Percentiles rank a stretch among this genome's conserved stretches.
phyloP scores from a whole-genome alignment of 495 filamentous ascomycete genomes.

The Neurospora sp. region DNA sequence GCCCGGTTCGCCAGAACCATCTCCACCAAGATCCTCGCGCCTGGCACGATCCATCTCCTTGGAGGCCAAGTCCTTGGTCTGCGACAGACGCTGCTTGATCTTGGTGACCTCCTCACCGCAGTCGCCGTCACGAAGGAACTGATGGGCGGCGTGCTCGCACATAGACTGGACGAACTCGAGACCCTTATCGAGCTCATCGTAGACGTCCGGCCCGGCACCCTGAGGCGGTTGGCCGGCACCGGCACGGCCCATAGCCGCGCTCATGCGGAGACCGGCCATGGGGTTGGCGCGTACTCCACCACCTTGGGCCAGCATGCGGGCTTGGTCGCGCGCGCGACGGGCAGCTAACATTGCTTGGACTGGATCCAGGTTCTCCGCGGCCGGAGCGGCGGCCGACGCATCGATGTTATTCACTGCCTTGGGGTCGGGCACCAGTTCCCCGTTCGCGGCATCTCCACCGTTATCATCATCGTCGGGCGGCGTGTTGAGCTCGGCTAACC shows the following conservation, averaged over 20 bases:
- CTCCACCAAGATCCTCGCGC: constrained; percentile 21
- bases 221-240: not conserved
- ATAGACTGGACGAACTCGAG: constrained; percentile 69
- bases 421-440: constrained; percentile 4
- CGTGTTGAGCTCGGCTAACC: constrained; percentile 41
- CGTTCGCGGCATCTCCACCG: constrained; percentile 1
- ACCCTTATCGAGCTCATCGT: constrained; percentile 63
- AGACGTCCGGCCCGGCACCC: constrained; percentile 35
- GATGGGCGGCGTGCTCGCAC: constrained; percentile 78
- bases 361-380: not conserved
- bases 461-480: constrained; percentile 25
- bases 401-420: not conserved
- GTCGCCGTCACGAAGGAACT: constrained; percentile 75
- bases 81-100: constrained; percentile 48
- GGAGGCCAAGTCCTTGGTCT: constrained; percentile 50
- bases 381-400: not conserved
- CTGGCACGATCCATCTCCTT: constrained; percentile 46
- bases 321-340: not conserved
- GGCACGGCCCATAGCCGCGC: not conserved
- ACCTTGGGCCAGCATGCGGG: not conserved
- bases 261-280: not conserved
- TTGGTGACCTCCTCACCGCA: constrained; percentile 63
- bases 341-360: not conserved
- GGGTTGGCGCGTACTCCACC: constrained; percentile 3
- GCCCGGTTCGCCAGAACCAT: constrained; percentile 15